Evolutionary conservation across 2,329 filamentous ascomycete species (phyloP).

Genomic region (Colletotrichum echinochloae): DNA sequence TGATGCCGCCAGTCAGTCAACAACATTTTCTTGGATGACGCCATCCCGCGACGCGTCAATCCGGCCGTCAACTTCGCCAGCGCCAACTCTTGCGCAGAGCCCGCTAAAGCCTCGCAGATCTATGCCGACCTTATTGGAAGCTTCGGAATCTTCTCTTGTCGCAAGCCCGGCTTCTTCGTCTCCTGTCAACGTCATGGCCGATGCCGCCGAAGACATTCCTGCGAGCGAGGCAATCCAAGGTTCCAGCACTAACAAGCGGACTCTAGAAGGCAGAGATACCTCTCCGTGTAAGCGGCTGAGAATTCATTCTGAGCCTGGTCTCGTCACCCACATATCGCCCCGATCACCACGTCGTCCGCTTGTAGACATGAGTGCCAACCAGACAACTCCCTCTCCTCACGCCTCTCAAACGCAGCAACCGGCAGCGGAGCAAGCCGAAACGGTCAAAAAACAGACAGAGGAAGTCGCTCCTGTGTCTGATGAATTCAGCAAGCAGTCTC

Average conservation of each 20-base stretch:
- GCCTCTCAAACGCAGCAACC: not conserved
- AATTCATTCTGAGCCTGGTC: constrained; percentile 7
- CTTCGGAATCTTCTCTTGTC: constrained; percentile 12
- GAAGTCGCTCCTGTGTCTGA: not conserved
- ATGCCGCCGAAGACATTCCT: not conserved
- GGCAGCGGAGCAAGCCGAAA: not conserved
- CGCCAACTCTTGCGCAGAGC: constrained; percentile 6
- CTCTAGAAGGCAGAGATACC: not conserved
- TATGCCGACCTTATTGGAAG: constrained; percentile 21
- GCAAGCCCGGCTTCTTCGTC: constrained; percentile 39
- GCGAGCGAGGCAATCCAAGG: not conserved
- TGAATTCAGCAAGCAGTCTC: not conserved
- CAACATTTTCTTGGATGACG: constrained; percentile 46
- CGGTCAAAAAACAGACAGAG: not conserved
- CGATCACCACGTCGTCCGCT: constrained; percentile 42
- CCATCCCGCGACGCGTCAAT: constrained; percentile 25
- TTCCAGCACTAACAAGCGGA: constrained; percentile 9
- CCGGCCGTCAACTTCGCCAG: constrained; percentile 29
- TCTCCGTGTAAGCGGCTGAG: constrained; percentile 9
- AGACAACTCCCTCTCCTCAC: not conserved
- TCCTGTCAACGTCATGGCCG: constrained; percentile 7
- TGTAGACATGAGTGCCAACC: constrained; percentile 44
- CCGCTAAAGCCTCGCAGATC: not conserved
- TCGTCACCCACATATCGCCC: not conserved
- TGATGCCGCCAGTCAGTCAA: constrained; percentile 61